phyloP scores from a whole-genome alignment of 2,329 filamentous ascomycete genomes.

The Cercospora sp. region DNA sequence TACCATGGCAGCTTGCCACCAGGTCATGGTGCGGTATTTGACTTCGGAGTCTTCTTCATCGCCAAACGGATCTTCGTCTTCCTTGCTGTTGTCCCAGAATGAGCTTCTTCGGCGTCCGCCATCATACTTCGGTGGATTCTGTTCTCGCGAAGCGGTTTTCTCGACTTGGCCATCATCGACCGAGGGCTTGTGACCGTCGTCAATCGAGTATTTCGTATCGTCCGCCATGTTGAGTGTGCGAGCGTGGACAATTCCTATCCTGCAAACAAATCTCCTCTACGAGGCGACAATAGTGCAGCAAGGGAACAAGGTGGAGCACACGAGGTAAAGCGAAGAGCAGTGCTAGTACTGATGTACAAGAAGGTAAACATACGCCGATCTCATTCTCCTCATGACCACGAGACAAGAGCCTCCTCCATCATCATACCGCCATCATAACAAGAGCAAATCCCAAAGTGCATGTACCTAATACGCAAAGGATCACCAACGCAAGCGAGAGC shows the following conservation, averaged over 20 bases:
- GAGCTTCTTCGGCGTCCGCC: slow-evolving; percentile 16
- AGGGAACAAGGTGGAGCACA: background rate
- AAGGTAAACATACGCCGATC: slow-evolving; percentile 1
- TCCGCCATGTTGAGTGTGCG: background rate
- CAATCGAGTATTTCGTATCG: slow-evolving; percentile 5
- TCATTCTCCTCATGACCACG: slow-evolving; percentile 1
- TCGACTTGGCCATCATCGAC: slow-evolving; percentile 16
- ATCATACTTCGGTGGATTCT: slow-evolving; percentile 13
- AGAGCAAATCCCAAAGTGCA: background rate
- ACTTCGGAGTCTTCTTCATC: slow-evolving; percentile 39
- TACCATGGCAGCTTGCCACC: slow-evolving; percentile 46
- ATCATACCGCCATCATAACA: slow-evolving; percentile 11
- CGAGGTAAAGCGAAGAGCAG: background rate
- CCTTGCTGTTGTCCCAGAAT: slow-evolving; percentile 14
- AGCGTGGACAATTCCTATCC: too few species aligned
- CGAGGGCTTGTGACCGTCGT: slow-evolving; percentile 14
- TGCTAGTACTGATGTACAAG: background rate
- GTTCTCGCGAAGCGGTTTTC: background rate
- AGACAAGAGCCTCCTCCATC: slow-evolving; percentile 12
- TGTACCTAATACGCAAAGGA: background rate
- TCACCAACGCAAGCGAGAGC: slow-evolving; percentile 1
- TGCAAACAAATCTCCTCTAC: background rate
- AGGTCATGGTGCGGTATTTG: slow-evolving; percentile 54
- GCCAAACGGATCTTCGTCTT: slow-evolving; percentile 21
- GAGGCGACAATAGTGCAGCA: background rate